These are phyloP conservation scores for Iris macrosiphon DNA, from an alignment of 106 monocot species.

Conservation along the genomic window DNA sequence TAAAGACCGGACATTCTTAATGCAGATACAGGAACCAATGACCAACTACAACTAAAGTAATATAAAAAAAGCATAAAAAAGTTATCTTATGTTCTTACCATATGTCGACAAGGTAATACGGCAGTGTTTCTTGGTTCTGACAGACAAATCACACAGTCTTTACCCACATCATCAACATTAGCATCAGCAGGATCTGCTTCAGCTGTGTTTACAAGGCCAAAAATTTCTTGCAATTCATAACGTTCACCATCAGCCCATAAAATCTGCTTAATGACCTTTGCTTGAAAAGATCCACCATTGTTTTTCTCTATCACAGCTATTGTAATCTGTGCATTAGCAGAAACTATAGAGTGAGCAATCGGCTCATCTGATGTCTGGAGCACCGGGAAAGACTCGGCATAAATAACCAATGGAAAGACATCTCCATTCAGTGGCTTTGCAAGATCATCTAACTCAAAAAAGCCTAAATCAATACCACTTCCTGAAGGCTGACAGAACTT, in stretches of 20 bases:
- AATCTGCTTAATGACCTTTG: slow-evolving; percentile 76
- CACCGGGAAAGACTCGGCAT: slow-evolving; percentile 30
- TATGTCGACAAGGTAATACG: slow-evolving; percentile 85
- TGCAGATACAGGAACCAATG: too few relatives aligned
- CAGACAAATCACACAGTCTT: slow-evolving; percentile 95
- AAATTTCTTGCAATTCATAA: slow-evolving; percentile 88
- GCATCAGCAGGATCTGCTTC: slow-evolving; percentile 13
- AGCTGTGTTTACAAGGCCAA: slow-evolving; percentile 41
- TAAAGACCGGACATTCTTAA: too few relatives aligned
- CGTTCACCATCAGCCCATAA: slow-evolving; percentile 60
- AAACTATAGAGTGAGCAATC: not conserved
- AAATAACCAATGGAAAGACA: slow-evolving; percentile 74
- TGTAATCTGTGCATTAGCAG: slow-evolving; percentile 61
- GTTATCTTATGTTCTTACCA: slow-evolving; percentile 48
- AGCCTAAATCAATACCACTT: slow-evolving; percentile 76
- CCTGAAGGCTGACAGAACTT: slow-evolving; percentile 75
- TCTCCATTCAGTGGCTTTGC: slow-evolving; percentile 52
- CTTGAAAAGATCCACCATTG: slow-evolving; percentile 38
- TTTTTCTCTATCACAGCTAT: slow-evolving; percentile 65
- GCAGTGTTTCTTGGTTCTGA: slow-evolving; percentile 78
- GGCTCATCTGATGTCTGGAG: slow-evolving; percentile 9
- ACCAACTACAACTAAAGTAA: too few relatives aligned
- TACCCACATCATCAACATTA: slow-evolving; percentile 45
- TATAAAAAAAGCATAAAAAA: too few relatives aligned
- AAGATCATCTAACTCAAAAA: slow-evolving; percentile 71